Evolutionary conservation across 306 rosid species (phyloP), one percentile per base, ranked within the genome.

Genomic region (Castanopsis chinensis): DNA sequence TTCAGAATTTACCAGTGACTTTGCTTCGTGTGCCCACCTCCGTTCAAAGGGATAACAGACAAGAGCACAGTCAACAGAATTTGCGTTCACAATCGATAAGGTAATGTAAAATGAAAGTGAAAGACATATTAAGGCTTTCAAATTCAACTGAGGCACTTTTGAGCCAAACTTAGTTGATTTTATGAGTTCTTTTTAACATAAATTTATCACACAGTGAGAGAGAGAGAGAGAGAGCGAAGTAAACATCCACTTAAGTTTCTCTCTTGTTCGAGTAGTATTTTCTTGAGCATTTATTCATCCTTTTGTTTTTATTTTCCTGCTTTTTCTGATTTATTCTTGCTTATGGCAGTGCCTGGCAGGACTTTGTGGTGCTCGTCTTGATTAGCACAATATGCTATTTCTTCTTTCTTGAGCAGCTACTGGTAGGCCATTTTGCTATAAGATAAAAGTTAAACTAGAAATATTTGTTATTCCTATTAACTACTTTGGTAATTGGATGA

Each of bases 391-490:
- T 92, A 76, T 92, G 99, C 90, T 95, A 95, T 80, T 92, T 95
- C 87, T 95, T 95, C 96, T 95, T 92, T 87, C 94, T 95, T 23
- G 98, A 95, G 87, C 99, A 95, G 89, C 96, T 95, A 55, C 90
- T 95, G 98, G 99, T 95, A 92, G 76, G 94, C 72, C 84, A 78
- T 18, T 83, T 79, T 76, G 55, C 80, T 74, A 60, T 68, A 17
- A 43, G 54, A 75, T 51, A 79, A 73, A 49, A 45, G 78, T 82
- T 76, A 41, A 60, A 19, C n/a, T 71, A 61, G 73, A 84, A 74
- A 56, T 25, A 63, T 74, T 37, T 61, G 32, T 53, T 79, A 74
- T 54, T 71, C 69, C 28, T n/a, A 51, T 25, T 25, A 55, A 79
- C 61, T 51, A 54, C 72, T 32, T 55, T 57, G 60, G 77, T 72